Evolutionary conservation across 768 basidiomycete genomes (phyloP), one percentile per base, ranked within the genome.

Genomic region (Auriscalpium vulgare): DNA sequence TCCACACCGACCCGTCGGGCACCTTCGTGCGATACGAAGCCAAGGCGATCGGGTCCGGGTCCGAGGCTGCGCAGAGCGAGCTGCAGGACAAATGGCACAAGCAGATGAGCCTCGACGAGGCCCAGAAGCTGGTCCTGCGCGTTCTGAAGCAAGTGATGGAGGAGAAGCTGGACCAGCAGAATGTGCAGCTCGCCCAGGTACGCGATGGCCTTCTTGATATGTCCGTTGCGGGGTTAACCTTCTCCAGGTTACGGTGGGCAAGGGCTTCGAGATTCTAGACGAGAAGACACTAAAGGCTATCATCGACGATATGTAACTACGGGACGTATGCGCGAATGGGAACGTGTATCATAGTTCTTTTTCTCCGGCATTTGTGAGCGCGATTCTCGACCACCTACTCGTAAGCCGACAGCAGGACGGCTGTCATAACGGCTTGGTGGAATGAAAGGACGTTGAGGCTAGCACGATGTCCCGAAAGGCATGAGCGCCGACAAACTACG

Each of bases 131-230:
- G 59, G 87, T 91, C 3, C 74, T 98, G 52, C 85, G 83, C 60
- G 91, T 98, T 47, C 75, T 98, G 59, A 98, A 99, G 75, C 94
- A 98, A 74, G 97, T 98, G 46, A 99, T 98, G 97, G 97, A 98
- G 71, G 97, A 98, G 75, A 97, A 97, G 70, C 81, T 99, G 45
- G 95, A 98, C 72, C 91, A 97, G 64, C 95, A 97, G 75, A 98
- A 99, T 63, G 95, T 98, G 23, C 95, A 98, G 71, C 78, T 99
- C 13, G 94, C 95, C 52, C 93, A 95, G 79, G 95, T 88, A 53
- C 36, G 77, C 17, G 10, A 16, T 48, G 36, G 51, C 40, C 37
- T 48, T 51, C 10, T 38, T 6, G 14, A 1, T 17, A n/a, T 36
- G 19, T 51, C 55, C 16, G 48, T 51, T 55, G 46, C 56, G 29